phyloP scores from a whole-genome alignment of 2,329 filamentous ascomycete genomes.

The Clonostachys rosea region DNA sequence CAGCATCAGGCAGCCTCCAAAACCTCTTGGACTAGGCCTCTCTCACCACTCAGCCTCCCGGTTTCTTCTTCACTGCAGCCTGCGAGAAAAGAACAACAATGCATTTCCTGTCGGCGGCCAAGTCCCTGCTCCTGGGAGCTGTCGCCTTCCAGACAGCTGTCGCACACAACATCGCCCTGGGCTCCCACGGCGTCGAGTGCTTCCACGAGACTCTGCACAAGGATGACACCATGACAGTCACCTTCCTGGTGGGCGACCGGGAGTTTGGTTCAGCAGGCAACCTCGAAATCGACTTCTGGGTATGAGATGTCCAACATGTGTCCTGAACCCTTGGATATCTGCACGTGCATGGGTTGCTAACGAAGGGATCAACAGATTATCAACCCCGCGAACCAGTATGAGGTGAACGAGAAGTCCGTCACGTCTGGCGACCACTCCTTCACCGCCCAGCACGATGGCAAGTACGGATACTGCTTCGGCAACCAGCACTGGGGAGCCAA shows the following conservation, averaged over 20 bases:
- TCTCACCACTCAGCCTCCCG: not conserved
- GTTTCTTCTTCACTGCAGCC: not conserved
- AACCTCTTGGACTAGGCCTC: too few relatives aligned
- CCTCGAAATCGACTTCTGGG: conserved; percentile 97
- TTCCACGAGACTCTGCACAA: conserved; percentile 91
- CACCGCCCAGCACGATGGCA: conserved; percentile 77
- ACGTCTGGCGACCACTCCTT: conserved; percentile 94
- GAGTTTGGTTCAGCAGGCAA: conserved; percentile 95
- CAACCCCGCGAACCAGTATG: conserved; percentile 70
- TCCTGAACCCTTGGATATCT: not conserved
- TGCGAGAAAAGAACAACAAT: conserved; percentile 1
- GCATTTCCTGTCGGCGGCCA: conserved; percentile 26
- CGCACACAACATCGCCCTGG: conserved; percentile 95
- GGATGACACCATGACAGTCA: conserved; percentile 98
- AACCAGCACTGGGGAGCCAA: conserved; percentile 97
- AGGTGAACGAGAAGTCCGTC: conserved; percentile 74
- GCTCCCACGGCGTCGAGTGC: conserved; percentile 90
- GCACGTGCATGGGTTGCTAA: not conserved
- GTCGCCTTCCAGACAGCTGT: conserved; percentile 51
- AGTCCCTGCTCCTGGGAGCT: conserved; percentile 32
- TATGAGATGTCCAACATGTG: conserved; percentile 38
- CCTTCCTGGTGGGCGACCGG: conserved; percentile 94
- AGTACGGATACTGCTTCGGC: conserved; percentile 96
- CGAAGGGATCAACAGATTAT: conserved; percentile 54
- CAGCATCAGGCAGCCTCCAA: too few relatives aligned